These are phyloP conservation scores for Mucor saturninus DNA, from an alignment of 371 early-diverging fungal genomes.

Conservation along the genomic window DNA sequence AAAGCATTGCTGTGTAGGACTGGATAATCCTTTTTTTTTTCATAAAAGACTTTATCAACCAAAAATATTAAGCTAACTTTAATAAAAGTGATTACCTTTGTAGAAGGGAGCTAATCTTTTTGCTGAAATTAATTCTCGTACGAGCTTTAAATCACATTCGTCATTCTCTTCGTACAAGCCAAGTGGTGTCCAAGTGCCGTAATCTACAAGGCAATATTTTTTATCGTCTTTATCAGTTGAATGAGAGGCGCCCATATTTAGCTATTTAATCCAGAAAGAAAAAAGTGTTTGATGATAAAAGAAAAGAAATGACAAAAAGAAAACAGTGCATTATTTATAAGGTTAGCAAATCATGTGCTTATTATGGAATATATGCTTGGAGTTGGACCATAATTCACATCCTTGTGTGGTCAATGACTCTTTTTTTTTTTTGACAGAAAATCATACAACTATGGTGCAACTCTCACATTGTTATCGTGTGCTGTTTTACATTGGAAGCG, in stretches of 20 bases:
- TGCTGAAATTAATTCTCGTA: constrained; percentile 21
- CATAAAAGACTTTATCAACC: too few relatives aligned
- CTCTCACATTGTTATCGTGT: too few relatives aligned
- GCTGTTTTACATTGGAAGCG: background rate
- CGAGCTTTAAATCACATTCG: constrained; percentile 15
- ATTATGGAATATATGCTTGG: too few relatives aligned
- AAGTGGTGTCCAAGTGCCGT: constrained; percentile 21
- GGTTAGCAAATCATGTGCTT: constrained; percentile 13
- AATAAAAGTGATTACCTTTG: constrained; percentile 8
- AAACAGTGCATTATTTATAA: background rate
- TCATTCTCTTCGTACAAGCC: constrained; percentile 12
- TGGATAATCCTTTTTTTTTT: background rate
- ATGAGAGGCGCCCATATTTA: constrained; percentile 6
- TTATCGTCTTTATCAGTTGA: constrained; percentile 8
- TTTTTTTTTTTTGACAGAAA: too few relatives aligned
- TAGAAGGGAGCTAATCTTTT: constrained; percentile 23
- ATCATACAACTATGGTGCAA: too few relatives aligned
- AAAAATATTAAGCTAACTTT: too few relatives aligned
- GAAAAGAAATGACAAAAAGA: background rate
- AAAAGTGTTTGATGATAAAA: background rate
- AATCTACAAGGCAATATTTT: constrained; percentile 10
- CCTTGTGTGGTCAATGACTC: too few relatives aligned
- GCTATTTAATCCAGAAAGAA: background rate
- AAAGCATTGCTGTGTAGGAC: background rate
- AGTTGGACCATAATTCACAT: too few relatives aligned